phyloP scores from a whole-genome alignment of 495 filamentous ascomycete genomes.

The Podospora pseudopauciseta region DNA sequence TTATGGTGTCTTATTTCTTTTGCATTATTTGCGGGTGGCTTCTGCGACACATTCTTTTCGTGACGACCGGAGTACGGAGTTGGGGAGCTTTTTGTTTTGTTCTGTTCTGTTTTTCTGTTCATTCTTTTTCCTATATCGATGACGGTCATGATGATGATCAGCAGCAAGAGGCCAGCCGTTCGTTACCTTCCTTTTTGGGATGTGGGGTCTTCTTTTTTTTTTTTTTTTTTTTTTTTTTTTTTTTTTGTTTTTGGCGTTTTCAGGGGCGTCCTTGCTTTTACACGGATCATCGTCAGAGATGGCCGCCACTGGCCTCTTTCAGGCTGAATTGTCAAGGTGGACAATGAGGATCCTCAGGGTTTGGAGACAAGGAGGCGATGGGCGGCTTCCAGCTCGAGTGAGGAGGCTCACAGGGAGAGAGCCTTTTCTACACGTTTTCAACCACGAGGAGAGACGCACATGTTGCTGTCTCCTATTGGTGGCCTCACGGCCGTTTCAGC shows the following conservation, averaged over 20 bases:
- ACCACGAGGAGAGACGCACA: neutral
- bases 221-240: neutral
- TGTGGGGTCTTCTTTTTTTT: neutral
- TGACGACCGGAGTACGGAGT: neutral
- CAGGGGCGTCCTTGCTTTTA: neutral
- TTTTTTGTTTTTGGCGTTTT: neutral
- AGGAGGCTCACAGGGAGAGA: neutral
- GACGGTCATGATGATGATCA: neutral
- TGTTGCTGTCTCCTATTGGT: neutral
- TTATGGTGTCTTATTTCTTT: slow-evolving; percentile 11
- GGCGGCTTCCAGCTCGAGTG: neutral
- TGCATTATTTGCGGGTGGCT: neutral
- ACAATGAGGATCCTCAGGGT: neutral
- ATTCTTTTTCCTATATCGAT: neutral
- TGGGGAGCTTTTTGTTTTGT: neutral
- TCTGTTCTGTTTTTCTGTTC: neutral
- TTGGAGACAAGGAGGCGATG: neutral
- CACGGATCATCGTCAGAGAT: neutral
- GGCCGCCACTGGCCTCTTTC: neutral
- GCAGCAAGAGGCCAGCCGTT: neutral
- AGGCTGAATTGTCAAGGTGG: slow-evolving; percentile 1
- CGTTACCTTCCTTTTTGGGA: neutral
- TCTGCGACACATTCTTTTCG: neutral
- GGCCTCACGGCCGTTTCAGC: neutral
- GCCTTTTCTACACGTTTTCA: neutral